Evolutionary conservation across 2,329 filamentous ascomycete species (phyloP).

Genomic region (Akanthomyces muscarius): DNA sequence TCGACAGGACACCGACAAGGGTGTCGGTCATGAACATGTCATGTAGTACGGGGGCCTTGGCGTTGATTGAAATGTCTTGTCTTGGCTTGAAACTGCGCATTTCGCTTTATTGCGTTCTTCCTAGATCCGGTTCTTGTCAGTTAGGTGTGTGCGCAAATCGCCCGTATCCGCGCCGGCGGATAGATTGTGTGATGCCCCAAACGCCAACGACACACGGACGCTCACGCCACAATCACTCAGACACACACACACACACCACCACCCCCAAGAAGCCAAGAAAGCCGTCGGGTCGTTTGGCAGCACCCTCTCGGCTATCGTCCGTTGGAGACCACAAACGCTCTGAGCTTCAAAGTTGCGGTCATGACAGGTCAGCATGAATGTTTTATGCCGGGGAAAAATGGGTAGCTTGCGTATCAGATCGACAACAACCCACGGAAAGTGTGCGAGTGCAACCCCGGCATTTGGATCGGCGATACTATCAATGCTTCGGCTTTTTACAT

Average conservation of each 20-base stretch:
- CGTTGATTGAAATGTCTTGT: background rate
- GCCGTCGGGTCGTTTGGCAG: background rate
- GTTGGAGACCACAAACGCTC: background rate
- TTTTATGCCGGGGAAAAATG: background rate
- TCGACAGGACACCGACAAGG: too few relatives aligned
- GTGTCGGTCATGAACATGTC: background rate
- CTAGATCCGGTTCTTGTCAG: too few relatives aligned
- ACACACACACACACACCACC: background rate
- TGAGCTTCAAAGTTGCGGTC: background rate
- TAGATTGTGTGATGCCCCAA: background rate
- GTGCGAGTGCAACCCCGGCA: constrained; percentile 9
- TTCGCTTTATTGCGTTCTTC: too few relatives aligned
- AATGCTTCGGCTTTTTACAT: background rate
- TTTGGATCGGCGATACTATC: background rate
- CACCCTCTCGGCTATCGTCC: constrained; percentile 11
- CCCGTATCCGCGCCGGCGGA: constrained; percentile 9
- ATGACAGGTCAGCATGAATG: background rate
- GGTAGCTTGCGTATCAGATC: background rate
- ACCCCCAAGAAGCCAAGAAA: background rate
- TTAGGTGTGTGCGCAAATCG: background rate
- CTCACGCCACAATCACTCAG: background rate
- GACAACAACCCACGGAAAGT: constrained; percentile 5
- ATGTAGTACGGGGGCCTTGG: background rate
- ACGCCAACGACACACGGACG: background rate
- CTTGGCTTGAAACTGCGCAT: too few relatives aligned